Base-by-base conservation (phyloP, 345 rosid species). In the Excoecaria agallocha region DNA sequence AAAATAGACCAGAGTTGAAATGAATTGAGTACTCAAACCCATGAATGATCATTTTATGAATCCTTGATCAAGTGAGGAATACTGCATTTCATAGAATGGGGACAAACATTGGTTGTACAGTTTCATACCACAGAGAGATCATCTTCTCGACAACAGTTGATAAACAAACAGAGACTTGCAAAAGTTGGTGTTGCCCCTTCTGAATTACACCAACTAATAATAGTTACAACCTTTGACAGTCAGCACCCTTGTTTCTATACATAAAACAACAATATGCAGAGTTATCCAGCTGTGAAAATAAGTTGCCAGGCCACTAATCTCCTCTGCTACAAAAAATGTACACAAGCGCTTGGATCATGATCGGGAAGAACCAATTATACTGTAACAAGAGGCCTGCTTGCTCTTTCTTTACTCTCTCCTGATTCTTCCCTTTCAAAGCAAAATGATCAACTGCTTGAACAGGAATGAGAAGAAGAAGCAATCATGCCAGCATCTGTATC, bases 331-430 rank as follows among this genome's bases (percentile, higher is more conserved):
- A 60, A 16, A 41, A 54, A 74, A 54, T 55, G 61, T 72, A 71
- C 75, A 66, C 70, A 62, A 70, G 72, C 78, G 83, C 89, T 81
- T 79, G 85, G 85, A 73, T 79, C 72, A 72, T 48, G 86, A 84
- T 82, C 76, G 80, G 86, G 86, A 82, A 82, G 85, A 82, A 81
- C 79, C 81, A 71, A 59, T 12, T 45, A 25, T 6, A 59, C 66
- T 24, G 39, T 65, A 55, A 65, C 69, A 50, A 41, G 24, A 75
- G 70, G 68, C 63, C 74, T 58, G 38, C 70, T 48, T 12, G 69
- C 79, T 79, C 76, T 49, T 76, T 72, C 83, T 51, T 70, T 61
- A 30, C 30, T 69, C 79, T 58, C 71, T 72, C 86, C 79, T 61
- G 82, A 74, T 78, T 81, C 85, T 77, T 78, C 86, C 80, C 81